Conservation (phyloP, 805 yeast genomes). For the Ogataea zsoltii region DNA sequence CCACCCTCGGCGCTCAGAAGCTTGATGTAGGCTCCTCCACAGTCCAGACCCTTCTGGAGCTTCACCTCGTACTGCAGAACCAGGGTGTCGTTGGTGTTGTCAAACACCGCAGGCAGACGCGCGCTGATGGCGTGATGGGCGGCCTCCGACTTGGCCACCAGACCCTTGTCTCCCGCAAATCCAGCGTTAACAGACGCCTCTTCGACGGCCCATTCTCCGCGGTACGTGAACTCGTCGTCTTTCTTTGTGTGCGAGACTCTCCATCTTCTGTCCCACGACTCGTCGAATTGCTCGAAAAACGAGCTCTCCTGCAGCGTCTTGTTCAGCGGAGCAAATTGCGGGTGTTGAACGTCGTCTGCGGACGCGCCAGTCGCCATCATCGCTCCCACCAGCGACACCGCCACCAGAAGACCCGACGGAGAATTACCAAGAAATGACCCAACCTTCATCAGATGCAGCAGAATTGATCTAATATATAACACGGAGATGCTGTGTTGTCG, state of each 20-base stretch:
- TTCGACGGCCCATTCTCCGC: slow-evolving; percentile 77
- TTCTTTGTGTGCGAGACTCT: slow-evolving; percentile 56
- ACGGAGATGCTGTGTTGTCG: background rate
- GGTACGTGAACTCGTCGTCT: slow-evolving; percentile 57
- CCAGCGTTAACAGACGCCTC: slow-evolving; percentile 61
- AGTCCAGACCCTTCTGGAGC: slow-evolving; percentile 70
- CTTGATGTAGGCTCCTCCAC: slow-evolving; percentile 92
- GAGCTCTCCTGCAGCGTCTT: slow-evolving; percentile 41
- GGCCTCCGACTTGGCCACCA: slow-evolving; percentile 74
- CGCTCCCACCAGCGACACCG: slow-evolving; percentile 11
- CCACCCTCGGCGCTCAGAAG: slow-evolving; percentile 50
- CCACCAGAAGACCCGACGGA: slow-evolving; percentile 14
- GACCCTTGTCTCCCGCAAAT: slow-evolving; percentile 65
- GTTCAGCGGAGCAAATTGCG: slow-evolving; percentile 40
- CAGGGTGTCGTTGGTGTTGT: slow-evolving; percentile 61
- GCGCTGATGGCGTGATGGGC: slow-evolving; percentile 82
- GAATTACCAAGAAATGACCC: background rate
- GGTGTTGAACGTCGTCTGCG: slow-evolving; percentile 29
- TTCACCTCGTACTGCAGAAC: slow-evolving; percentile 91
- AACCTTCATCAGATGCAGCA: slow-evolving; percentile 14
- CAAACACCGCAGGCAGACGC: slow-evolving; percentile 54
- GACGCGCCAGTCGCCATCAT: slow-evolving; percentile 13
- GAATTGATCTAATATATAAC: too few species aligned
- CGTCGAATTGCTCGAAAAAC: slow-evolving; percentile 66
- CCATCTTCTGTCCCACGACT: slow-evolving; percentile 50